Conservation (phyloP, 169 alveolate species). For the Plasmodium yoelii region DNA sequence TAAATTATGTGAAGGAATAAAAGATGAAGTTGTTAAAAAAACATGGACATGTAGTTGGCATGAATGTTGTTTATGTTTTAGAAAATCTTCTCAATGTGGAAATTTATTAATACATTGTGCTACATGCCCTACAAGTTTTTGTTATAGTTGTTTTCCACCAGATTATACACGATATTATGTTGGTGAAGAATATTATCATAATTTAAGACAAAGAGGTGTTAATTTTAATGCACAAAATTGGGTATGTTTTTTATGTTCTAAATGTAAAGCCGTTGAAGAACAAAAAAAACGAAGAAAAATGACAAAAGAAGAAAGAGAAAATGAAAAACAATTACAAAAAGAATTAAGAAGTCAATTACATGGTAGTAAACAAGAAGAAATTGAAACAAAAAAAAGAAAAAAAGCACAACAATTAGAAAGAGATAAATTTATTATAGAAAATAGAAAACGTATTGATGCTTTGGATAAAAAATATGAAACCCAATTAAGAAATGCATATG, state of each 20-base stretch:
- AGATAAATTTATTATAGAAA: slow-evolving; percentile 70
- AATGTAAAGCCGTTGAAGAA: slow-evolving; percentile 92
- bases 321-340: slow-evolving; percentile 87
- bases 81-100: slow-evolving; percentile 92
- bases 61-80: slow-evolving; percentile 92
- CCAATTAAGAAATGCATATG: slow-evolving; percentile 80
- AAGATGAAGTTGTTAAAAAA: slow-evolving; percentile 80
- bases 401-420: slow-evolving; percentile 74
- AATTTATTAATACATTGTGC: slow-evolving; percentile 93
- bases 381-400: slow-evolving; percentile 78
- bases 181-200: slow-evolving; percentile 90
- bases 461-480: slow-evolving; percentile 80
- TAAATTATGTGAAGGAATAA: slow-evolving; percentile 87
- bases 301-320: slow-evolving; percentile 87
- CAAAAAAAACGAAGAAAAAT: slow-evolving; percentile 89
- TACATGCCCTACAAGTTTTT: slow-evolving; percentile 92
- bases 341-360: slow-evolving; percentile 85
- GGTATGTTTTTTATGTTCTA: slow-evolving; percentile 92
- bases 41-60: slow-evolving; percentile 95
- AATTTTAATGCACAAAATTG: slow-evolving; percentile 89
- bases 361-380: slow-evolving; percentile 82
- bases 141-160: slow-evolving; percentile 94
- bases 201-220: slow-evolving; percentile 90
- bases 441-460: slow-evolving; percentile 73
- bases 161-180: slow-evolving; percentile 88